Conservation (phyloP, 1,284 basidiomycete species). For the Moniliophthora roreri region DNA sequence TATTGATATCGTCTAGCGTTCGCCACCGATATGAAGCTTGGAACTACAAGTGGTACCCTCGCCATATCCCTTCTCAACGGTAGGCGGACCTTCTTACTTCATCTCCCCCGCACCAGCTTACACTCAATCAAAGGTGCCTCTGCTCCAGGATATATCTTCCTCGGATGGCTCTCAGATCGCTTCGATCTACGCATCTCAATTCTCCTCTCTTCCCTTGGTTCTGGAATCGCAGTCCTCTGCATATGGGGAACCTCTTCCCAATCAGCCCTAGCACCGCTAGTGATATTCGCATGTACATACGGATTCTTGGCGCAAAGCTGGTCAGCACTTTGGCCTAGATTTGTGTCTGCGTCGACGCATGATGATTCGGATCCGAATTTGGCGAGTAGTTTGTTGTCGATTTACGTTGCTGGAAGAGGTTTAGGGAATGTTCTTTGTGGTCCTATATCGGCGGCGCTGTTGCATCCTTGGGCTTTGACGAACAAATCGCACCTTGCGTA, state of each 20-base stretch:
- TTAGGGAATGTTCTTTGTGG: neutral
- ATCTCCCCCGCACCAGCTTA: neutral
- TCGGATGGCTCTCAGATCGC: conserved; percentile 14
- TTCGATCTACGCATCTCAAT: conserved; percentile 12
- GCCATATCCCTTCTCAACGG: conserved; percentile 14
- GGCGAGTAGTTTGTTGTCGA: conserved; percentile 10
- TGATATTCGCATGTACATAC: conserved; percentile 11
- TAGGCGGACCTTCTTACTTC: neutral
- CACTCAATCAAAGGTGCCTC: conserved; percentile 7
- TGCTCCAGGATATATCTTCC: conserved; percentile 11
- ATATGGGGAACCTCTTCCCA: conserved; percentile 11
- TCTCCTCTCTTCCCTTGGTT: conserved; percentile 12
- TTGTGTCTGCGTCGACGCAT: conserved; percentile 7
- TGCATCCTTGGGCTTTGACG: neutral
- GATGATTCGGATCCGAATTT: conserved; percentile 12
- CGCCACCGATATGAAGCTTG: conserved; percentile 12
- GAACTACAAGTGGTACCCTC: conserved; percentile 9
- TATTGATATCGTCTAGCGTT: conserved; percentile 5
- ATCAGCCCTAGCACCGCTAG: conserved; percentile 5
- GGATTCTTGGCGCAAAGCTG: conserved; percentile 14
- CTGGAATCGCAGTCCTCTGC: conserved; percentile 11
- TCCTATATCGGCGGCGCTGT: neutral
- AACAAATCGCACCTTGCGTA: neutral
- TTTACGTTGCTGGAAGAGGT: conserved; percentile 11
- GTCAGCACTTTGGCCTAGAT: conserved; percentile 15